Percentiles rank a stretch among this genome's conserved stretches.
phyloP scores from a whole-genome alignment of 2,329 filamentous ascomycete genomes.

The Fusarium tjaetaba region DNA sequence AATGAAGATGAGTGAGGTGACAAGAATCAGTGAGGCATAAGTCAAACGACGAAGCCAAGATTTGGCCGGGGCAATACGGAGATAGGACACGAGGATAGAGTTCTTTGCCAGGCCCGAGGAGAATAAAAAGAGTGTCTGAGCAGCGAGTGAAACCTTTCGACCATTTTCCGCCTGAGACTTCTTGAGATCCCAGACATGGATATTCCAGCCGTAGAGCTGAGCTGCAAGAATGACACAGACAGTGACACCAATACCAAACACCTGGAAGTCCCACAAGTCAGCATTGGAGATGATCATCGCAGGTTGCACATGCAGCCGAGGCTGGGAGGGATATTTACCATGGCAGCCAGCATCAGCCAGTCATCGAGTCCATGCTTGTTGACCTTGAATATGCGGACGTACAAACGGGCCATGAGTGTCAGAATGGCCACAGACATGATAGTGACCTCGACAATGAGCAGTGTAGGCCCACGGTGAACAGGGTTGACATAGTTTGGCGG shows the following conservation, averaged over 20 bases:
- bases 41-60: conserved; percentile 50
- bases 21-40: conserved; percentile 39
- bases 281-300: background rate
- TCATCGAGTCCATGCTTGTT: conserved; percentile 51
- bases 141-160: conserved; percentile 52
- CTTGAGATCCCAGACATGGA: conserved; percentile 52
- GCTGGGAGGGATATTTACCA: conserved; percentile 36
- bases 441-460: conserved; percentile 51
- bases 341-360: conserved; percentile 54
- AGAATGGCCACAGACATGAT: conserved; percentile 49
- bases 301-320: conserved; percentile 28
- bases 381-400: conserved; percentile 49
- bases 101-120: conserved; percentile 52
- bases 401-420: conserved; percentile 50
- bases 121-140: conserved; percentile 53
- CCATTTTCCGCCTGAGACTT: conserved; percentile 43
- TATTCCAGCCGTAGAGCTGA: conserved; percentile 50
- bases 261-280: conserved; percentile 35
- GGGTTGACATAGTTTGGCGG: conserved; percentile 51
- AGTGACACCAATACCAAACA: conserved; percentile 49
- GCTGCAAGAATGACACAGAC: conserved; percentile 50
- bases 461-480: conserved; percentile 48
- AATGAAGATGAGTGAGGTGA: conserved; percentile 43
- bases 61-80: conserved; percentile 50
- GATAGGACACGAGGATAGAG: conserved; percentile 54